These are phyloP conservation scores for Paspalum vaginatum DNA, from an alignment of 176 grass and related monocot genomes.

Conservation along the genomic window DNA sequence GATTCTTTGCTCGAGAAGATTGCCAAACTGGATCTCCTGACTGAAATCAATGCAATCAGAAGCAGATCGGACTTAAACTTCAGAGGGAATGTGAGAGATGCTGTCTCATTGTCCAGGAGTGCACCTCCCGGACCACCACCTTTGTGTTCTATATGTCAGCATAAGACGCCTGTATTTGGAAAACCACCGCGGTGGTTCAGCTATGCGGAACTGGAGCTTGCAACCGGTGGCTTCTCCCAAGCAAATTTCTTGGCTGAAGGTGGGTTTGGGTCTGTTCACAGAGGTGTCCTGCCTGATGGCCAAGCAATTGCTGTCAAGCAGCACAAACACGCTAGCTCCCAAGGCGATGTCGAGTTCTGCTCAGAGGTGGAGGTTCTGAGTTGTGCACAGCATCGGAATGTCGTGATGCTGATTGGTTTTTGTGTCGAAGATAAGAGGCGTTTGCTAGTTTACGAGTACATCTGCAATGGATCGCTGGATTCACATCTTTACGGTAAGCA, in stretches of 20 bases:
- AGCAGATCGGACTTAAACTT: conserved; percentile 80
- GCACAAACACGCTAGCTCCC: conserved; percentile 86
- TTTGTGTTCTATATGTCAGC: conserved; percentile 91
- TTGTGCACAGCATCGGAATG: conserved; percentile 94
- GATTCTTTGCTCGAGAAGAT: conserved; percentile 74
- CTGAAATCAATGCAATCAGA: conserved; percentile 62
- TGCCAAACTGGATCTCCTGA: conserved; percentile 61
- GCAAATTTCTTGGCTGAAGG: conserved; percentile 95
- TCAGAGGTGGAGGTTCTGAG: conserved; percentile 97
- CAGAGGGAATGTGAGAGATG: conserved; percentile 83
- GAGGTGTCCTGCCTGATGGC: conserved; percentile 83
- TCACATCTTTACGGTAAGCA: conserved; percentile 88
- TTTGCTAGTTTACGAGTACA: conserved; percentile 94
- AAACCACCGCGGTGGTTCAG: conserved; percentile 95
- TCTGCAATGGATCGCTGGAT: conserved; percentile 91
- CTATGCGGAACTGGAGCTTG: conserved; percentile 76
- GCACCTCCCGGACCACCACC: conserved; percentile 88
- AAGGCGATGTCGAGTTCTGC: conserved; percentile 90
- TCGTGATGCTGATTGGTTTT: conserved; percentile 97
- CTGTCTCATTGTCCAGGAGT: conserved; percentile 60
- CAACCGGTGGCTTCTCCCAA: conserved; percentile 77
- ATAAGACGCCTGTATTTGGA: conserved; percentile 85
- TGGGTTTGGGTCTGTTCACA: conserved; percentile 89
- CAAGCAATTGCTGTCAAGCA: conserved; percentile 94
- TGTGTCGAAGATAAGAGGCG: conserved; percentile 93